phyloP scores from a whole-genome alignment of 345 rosid species.

The Lenwebbia sp. region DNA sequence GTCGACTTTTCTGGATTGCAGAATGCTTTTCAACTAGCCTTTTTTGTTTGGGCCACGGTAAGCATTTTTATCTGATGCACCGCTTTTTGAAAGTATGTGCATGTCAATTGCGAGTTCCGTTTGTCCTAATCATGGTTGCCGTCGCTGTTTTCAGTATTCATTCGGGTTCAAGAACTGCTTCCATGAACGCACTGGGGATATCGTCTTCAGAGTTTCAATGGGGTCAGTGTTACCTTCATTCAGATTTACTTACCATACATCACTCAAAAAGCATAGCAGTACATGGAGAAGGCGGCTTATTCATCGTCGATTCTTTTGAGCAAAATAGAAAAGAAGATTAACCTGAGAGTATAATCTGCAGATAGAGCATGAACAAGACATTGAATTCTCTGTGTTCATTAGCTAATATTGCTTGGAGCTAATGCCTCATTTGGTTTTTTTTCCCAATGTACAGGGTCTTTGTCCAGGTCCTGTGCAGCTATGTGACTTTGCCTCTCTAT shows the following conservation, averaged over 20 bases:
- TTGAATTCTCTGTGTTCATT: not conserved
- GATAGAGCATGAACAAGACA: not conserved
- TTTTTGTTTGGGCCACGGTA: constrained; percentile 34
- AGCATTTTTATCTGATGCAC: not conserved
- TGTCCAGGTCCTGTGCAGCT: constrained; percentile 39
- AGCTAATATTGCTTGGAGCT: not conserved
- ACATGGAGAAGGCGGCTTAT: not conserved
- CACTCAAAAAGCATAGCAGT: not conserved
- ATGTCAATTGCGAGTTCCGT: not conserved
- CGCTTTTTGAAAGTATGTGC: not conserved
- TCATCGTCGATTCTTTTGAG: not conserved
- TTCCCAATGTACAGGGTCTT: constrained; percentile 9
- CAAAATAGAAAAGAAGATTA: not conserved
- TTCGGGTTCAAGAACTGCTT: constrained; percentile 19
- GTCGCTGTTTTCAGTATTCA: constrained; percentile 13
- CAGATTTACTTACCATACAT: not conserved
- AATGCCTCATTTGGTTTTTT: not conserved
- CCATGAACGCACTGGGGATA: constrained; percentile 14
- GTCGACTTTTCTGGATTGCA: not conserved
- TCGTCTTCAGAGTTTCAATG: constrained; percentile 28
- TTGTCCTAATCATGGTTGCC: not conserved
- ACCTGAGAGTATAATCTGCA: not conserved
- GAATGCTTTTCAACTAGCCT: constrained; percentile 43
- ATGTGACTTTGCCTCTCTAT: constrained; percentile 48
- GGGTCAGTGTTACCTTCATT: constrained; percentile 21